Evolutionary conservation across 2,329 filamentous ascomycete species (phyloP), one percentile per base, ranked within the genome.

Genomic region (Aspergillus jensenii): DNA sequence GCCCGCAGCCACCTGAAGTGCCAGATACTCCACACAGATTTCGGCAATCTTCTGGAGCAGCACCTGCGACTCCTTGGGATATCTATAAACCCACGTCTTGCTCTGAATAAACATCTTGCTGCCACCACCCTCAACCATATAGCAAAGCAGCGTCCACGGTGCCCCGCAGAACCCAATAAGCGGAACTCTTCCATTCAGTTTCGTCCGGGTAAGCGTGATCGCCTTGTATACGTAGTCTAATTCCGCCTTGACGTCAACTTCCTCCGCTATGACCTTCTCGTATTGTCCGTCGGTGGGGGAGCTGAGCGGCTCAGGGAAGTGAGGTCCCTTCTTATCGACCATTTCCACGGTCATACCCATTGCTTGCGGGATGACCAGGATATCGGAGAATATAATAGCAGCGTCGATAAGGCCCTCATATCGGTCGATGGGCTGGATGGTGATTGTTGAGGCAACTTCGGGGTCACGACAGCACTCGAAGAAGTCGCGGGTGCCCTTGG

Each of bases 301-400:
- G 71, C 84, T 82, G 59, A 99, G 82, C 14, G 95, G 95, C 47
- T 89, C 80, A 0, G 95, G 95, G 75, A 99, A 99, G 74, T 96
- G 90, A 11, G 95, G 95, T 0, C 95, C 95, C 76, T 96, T 96
- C 79, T 95, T 96, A 75, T 97, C 93, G 11, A 98, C 83, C 95
- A 99, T 99, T 75, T 98, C 90, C 27, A 99, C 95, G n/a, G 84
- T 83, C 95, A 99, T 99, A 1, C 95, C 95, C 86, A 99, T 90
- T 33, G 95, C 95, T 79, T 99, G 95, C 0, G 95, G 95, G 62
- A 99, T 93, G 46, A 99, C 95, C 39, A 99, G 86, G 65, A 99
- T 99, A 74, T 99, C 95, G 56, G 91, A 96, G 82, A 99, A 99
- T 76, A 99, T 99, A 70, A 99, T 99, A 59, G 95, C 93, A 27